Base-by-base conservation (phyloP, 805 yeast species). In the Lipomyces sp. region DNA sequence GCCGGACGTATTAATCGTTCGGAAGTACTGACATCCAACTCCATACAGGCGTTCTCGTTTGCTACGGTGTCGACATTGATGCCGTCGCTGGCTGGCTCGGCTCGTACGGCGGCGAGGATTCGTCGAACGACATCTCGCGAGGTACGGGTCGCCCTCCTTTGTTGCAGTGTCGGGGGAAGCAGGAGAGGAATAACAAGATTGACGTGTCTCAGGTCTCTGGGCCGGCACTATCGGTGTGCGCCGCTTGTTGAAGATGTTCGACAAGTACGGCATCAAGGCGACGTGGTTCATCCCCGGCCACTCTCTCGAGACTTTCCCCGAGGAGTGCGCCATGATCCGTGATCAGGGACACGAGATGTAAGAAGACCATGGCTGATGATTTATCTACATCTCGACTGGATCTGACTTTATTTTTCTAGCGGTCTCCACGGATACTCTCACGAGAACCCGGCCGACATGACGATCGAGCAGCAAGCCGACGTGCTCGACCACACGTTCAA, bases 241-340 rank as follows among this genome's bases (percentile, higher is more conserved):
- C n/a, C 59, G 72, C 39, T 57, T 69, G 61, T 56, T 69, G 51
- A 69, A 64, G 45, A 44, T 69, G 59, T 61, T 69, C 38, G 65
- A 64, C 36, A 69, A 67, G 49, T 67, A 69, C 55, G 54, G 61
- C 26, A 69, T 69, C 58, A 69, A 68, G 45, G 72, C 68, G 5
- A 69, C 72, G 34, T 69, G 71, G 70, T 69, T 69, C 43, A 63
- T 65, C 46, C 72, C 72, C 8, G 72, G 71, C 22, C 72, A 69
- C 51, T 67, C 71, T 11, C 58, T 69, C n/a, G 71, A 68, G 52
- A 69, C 72, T 1, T 69, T 69, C 51, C 72, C 72, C 2, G 69
- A 68, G 45, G 67, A 65, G 40, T 66, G 70, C 47, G 68, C 65
- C n/a, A 52, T 61, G 62, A 60, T 69, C 21, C 63, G 68, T 36